Evolutionary conservation across 441 rosid species (phyloP).

Genomic region (Erodium trifolium): DNA sequence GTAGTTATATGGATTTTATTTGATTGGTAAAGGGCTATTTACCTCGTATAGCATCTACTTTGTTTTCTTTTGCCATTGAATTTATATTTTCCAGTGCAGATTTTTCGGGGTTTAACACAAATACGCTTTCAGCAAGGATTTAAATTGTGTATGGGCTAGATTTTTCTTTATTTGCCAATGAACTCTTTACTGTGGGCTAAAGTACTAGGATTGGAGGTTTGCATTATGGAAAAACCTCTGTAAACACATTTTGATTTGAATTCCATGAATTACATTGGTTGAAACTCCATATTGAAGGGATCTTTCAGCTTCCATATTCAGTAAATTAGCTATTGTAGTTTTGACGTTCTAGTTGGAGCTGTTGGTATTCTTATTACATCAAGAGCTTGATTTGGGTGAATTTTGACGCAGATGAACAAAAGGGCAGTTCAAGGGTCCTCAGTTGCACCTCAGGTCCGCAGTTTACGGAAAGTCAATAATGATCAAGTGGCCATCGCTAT

Average conservation of each 20-base stretch:
- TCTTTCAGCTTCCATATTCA: not conserved
- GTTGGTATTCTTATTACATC: not conserved
- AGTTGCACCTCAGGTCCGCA: conserved; percentile 73
- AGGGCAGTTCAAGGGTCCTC: conserved; percentile 54
- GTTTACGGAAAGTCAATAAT: conserved; percentile 78
- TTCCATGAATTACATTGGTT: not conserved
- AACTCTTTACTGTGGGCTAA: not conserved
- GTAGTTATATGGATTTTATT: not conserved
- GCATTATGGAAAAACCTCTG: not conserved
- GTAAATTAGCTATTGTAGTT: not conserved
- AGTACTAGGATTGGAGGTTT: conserved; percentile 6
- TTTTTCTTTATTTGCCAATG: not conserved
- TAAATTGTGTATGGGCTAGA: too few relatives aligned
- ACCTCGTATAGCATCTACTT: not conserved
- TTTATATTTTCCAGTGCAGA: not conserved
- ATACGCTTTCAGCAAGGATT: too few relatives aligned
- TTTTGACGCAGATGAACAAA: conserved; percentile 64
- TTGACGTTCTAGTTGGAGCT: conserved; percentile 8
- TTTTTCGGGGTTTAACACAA: not conserved
- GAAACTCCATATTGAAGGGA: not conserved
- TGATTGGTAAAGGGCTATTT: not conserved
- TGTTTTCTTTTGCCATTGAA: not conserved
- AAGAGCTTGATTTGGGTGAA: conserved; percentile 18
- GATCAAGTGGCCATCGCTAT: conserved; percentile 94
- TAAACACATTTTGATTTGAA: not conserved